Evolutionary conservation across 2,329 filamentous ascomycete genomes (phyloP).

Genomic region (Phyllosticta capitalensis): DNA sequence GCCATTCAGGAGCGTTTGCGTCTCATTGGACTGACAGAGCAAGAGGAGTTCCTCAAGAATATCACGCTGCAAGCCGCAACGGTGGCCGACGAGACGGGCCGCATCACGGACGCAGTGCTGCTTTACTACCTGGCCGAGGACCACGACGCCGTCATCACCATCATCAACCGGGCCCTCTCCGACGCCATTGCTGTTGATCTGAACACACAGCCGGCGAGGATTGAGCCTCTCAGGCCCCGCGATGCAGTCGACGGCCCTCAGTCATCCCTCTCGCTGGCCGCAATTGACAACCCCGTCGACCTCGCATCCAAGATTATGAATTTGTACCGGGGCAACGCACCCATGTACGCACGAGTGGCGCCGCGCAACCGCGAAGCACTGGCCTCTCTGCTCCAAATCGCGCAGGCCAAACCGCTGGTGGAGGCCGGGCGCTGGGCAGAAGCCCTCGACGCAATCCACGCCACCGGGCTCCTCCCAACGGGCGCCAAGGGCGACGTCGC

Average conservation of each 20-base stretch:
- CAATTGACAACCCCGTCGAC: slow-evolving; percentile 56
- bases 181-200: slow-evolving; percentile 82
- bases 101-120: slow-evolving; percentile 86
- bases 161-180: slow-evolving; percentile 82
- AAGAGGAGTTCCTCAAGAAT: slow-evolving; percentile 79
- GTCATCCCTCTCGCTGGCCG: slow-evolving; percentile 50
- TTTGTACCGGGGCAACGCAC: slow-evolving; percentile 52
- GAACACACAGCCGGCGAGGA: slow-evolving; percentile 66
- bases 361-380: slow-evolving; percentile 49
- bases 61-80: slow-evolving; percentile 88
- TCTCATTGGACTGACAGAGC: slow-evolving; percentile 69
- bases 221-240: slow-evolving; percentile 72
- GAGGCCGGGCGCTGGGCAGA: slow-evolving; percentile 49
- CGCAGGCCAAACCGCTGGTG: slow-evolving; percentile 50
- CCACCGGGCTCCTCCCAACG: slow-evolving; percentile 71
- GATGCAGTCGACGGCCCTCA: slow-evolving; percentile 34
- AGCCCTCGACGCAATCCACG: slow-evolving; percentile 60
- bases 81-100: slow-evolving; percentile 87
- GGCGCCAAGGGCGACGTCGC: slow-evolving; percentile 64
- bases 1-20: slow-evolving; percentile 76
- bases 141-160: slow-evolving; percentile 85
- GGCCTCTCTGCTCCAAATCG: slow-evolving; percentile 50
- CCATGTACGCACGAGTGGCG: slow-evolving; percentile 52
- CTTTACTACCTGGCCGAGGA: slow-evolving; percentile 92
- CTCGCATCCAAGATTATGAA: slow-evolving; percentile 53